Evolutionary conservation across 2,329 filamentous ascomycete species (phyloP), one percentile per base, ranked within the genome.

Genomic region (Pseudogymnoascus sp.): DNA sequence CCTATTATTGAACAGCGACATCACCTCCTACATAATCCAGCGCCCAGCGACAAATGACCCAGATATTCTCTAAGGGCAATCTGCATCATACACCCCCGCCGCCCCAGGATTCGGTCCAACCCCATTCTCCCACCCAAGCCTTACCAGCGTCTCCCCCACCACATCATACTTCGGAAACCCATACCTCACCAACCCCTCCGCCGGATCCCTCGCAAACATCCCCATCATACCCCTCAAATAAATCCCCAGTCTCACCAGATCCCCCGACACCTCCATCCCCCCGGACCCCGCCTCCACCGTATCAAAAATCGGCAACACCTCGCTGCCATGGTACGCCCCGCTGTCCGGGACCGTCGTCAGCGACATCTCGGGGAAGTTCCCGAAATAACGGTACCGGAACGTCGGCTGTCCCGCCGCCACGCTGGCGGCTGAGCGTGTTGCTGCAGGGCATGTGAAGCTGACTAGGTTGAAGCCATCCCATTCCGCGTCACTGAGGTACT

Each of bases 211-310:
- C 11, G 76, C 75, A 66, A 78, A 78, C 1, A 74, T 67, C 0
- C 75, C 71, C 76, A 75, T 77, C 11, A 75, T 75, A 1, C 72
- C 71, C 13, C 74, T 70, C 63, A 77, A 70, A 44, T 75, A 77
- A 21, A 69, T 67, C 21, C 68, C 72, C 5, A 77, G 68, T 7
- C 63, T 65, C 33, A 69, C 66, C 63, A 50, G 3, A 17, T 77
- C 68, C 50, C 70, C 70, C 5, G 62, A 17, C 0, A 72, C 74
- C 26, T 71, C 67, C 0, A 66, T 60, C 1, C 64, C 26, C 38
- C 19, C 0, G 61, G 11, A 3, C 29, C 61, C 42, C 42, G 19
- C 19, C n/a, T 69, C 66, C 11, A 64, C 67, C 0, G 70, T 75
- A 60, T 72, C 70, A 59, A 76, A 77, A 1, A 77, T 60, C 1